Evolutionary conservation across 1,139 yeast genomes (phyloP), one percentile per base, ranked within the genome.

Genomic region (Saccharomyces hybrid): DNA sequence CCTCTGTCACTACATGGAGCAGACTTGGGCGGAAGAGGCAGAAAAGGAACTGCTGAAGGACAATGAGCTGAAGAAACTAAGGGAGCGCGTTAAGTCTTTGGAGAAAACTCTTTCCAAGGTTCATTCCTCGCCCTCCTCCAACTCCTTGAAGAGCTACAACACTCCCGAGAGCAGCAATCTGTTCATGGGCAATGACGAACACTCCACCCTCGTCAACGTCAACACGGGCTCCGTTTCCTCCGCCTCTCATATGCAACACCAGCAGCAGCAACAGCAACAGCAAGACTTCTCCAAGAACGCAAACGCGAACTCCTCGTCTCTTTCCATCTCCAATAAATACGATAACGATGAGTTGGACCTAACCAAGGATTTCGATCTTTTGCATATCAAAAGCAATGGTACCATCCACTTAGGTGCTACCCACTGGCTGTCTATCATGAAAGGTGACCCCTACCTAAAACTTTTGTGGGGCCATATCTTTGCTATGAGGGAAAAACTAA

Each of bases 1-100:
- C 68, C 71, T 85, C 41, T 86, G 95, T 61, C 82, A 76, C 58
- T 86, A 83, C 65, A 81, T 84, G 63, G 82, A 78, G 54, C 82
- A 82, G 46, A 70, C 75, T 13, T 79, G 83, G 83, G 81, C 82
- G 2, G 63, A 69, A 61, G 64, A 70, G 57, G 72, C 70, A 68
- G 87, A 67, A 75, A 76, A 56, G 75, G 80, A 67, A 84, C 84
- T 48, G 72, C 80, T 59, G 76, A 67, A 66, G 49, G 73, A 70
- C 28, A 57, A 63, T 6, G 73, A 69, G 57, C 53, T 70, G 53
- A 67, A 67, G 53, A 66, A 64, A 20, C 55, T 70, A 52, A 63
- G 67, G 52, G 71, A 67, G 26, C 64, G 70, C 46, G 67, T 69
- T 1, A 66, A 66, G 48, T 60, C 62, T 32, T 55, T 70, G 49